A percentile compares a stretch with the other conserved stretches of the same genome.
Conservation (phyloP, 2,329 filamentous ascomycete genomes). For the Hymenoscyphus fraxineus region DNA sequence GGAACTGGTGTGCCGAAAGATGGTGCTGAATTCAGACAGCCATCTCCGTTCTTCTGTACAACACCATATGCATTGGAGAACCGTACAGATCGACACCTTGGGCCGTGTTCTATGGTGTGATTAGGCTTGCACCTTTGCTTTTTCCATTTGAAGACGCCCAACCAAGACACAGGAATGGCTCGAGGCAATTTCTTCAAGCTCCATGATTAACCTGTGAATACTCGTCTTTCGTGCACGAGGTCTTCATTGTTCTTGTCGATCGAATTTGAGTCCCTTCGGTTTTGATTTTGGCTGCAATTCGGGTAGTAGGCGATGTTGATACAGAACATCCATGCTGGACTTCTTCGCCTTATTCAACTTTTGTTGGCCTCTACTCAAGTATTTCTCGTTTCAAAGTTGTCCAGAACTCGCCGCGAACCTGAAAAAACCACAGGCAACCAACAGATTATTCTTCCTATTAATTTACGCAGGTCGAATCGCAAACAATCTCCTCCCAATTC, state of each 20-base stretch:
- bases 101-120: neutral
- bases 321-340: neutral
- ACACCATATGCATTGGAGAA: neutral
- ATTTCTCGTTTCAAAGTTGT: neutral
- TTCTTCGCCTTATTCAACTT: neutral
- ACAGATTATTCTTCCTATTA: neutral
- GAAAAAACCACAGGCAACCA: neutral
- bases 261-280: neutral
- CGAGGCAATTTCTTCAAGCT: neutral
- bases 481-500: neutral
- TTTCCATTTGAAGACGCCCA: neutral
- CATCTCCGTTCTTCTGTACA: neutral
- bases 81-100: neutral
- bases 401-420: neutral
- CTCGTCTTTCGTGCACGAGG: neutral
- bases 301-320: neutral
- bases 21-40: neutral
- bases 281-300: neutral
- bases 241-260: neutral
- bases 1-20: neutral
- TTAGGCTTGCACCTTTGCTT: slow-evolving; percentile 1
- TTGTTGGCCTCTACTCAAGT: neutral
- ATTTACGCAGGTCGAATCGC: neutral
- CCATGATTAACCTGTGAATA: slow-evolving; percentile 4
- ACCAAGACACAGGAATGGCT: neutral